Evolutionary conservation across 257 asterid genomes (phyloP).

Genomic region (Paulownia fortunei): DNA sequence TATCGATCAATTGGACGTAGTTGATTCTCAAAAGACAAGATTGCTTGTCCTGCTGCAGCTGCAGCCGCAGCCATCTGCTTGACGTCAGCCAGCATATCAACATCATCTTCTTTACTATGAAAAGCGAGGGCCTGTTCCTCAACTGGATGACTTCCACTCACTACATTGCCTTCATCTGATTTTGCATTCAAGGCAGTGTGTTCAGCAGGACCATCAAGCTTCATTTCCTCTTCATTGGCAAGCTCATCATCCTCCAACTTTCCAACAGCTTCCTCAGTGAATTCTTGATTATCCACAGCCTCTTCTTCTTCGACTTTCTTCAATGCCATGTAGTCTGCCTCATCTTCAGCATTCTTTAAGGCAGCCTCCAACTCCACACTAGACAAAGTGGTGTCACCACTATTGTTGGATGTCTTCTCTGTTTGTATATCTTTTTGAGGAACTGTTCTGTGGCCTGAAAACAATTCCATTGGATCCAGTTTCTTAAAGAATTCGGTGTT

Average conservation of each 20-base stretch:
- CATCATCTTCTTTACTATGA: constrained; percentile 77
- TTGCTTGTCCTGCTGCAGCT: constrained; percentile 85
- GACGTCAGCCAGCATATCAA: constrained; percentile 95
- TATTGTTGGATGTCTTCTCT: constrained; percentile 49
- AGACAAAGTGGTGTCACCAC: constrained; percentile 66
- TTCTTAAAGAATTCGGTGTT: constrained; percentile 96
- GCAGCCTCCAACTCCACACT: constrained; percentile 96
- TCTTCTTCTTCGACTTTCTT: constrained; percentile 99
- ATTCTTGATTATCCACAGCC: constrained; percentile 98
- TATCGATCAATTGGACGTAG: constrained; percentile 93
- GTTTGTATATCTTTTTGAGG: constrained; percentile 43
- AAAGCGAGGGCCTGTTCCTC: constrained; percentile 59
- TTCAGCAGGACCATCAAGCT: constrained; percentile 69
- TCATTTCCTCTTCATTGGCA: constrained; percentile 82
- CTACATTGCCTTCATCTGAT: constrained; percentile 49
- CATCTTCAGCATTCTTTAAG: constrained; percentile 95
- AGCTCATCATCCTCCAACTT: constrained; percentile 92
- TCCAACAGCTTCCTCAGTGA: constrained; percentile 88
- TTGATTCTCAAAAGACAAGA: constrained; percentile 85
- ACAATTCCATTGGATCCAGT: constrained; percentile 90
- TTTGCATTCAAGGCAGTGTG: constrained; percentile 43
- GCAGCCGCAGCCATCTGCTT: constrained; percentile 99
- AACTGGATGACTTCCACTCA: constrained; percentile 46
- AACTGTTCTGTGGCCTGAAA: constrained; percentile 70
- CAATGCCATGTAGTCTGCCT: constrained; percentile 98